Percentiles rank a stretch among this genome's conserved stretches.
Conservation (phyloP, 2,329 filamentous ascomycete genomes). For the Sporothrix inflata region DNA sequence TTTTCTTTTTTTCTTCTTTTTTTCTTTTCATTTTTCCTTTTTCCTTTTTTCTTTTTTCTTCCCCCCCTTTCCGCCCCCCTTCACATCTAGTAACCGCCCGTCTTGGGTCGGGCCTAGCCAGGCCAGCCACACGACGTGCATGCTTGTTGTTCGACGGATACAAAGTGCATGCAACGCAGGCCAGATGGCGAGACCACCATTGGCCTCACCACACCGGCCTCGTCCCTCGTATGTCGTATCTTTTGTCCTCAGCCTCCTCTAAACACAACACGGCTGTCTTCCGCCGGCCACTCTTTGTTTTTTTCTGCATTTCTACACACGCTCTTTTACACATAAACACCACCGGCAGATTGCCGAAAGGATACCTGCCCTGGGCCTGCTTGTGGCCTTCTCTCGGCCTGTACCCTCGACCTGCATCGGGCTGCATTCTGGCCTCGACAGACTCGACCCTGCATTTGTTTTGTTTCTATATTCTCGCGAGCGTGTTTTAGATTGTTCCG, state of each 20-base stretch:
- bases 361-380: not conserved
- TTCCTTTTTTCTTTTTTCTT: not conserved
- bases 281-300: not conserved
- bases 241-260: not conserved
- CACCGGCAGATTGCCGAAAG: not conserved
- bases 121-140: not conserved
- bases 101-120: not conserved
- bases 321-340: not conserved
- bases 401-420: not conserved
- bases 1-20: not conserved
- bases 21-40: not conserved
- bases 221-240: not conserved
- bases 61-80: not conserved
- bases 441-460: conserved; percentile 1
- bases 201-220: not conserved
- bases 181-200: not conserved
- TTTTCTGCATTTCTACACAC: not conserved
- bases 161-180: not conserved
- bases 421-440: conserved; percentile 1
- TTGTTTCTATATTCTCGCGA: not conserved
- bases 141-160: not conserved
- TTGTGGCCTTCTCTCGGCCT: not conserved
- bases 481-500: conserved; percentile 9
- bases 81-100: not conserved
- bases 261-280: not conserved